Percentiles rank a stretch among this genome's conserved stretches.
These are phyloP conservation scores for Lepidium aucheri DNA, from an alignment of 345 rosid species.

Conservation along the genomic window DNA sequence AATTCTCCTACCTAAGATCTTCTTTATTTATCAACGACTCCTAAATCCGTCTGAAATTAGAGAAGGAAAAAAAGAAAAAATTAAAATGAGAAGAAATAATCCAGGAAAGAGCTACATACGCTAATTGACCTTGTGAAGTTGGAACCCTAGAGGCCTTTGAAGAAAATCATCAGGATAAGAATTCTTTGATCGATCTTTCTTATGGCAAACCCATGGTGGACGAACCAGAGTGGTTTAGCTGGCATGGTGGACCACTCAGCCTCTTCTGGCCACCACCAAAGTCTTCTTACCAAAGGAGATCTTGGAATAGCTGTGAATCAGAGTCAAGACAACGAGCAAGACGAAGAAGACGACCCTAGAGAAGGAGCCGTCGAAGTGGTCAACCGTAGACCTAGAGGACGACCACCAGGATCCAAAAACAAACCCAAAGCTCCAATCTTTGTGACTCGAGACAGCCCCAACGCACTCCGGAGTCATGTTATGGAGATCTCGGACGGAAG, in stretches of 20 bases:
- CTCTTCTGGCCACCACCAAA: constrained; percentile 36
- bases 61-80: not conserved
- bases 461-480: constrained; percentile 75
- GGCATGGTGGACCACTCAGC: constrained; percentile 37
- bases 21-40: constrained; percentile 3
- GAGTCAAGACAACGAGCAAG: constrained; percentile 44
- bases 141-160: constrained; percentile 6
- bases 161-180: not conserved
- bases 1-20: constrained; percentile 32
- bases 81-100: not conserved
- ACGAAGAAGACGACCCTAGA: constrained; percentile 51
- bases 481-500: constrained; percentile 69
- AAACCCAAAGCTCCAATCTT: constrained; percentile 72
- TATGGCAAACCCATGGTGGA: constrained; percentile 85
- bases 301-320: constrained; percentile 36
- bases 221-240: constrained; percentile 46
- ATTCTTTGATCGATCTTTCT: not conserved
- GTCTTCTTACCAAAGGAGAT: constrained; percentile 37
- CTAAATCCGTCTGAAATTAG: not conserved
- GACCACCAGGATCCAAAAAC: constrained; percentile 84
- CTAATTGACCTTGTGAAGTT: constrained; percentile 32
- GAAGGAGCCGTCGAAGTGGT: constrained; percentile 66
- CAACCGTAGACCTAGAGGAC: constrained; percentile 64
- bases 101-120: constrained; percentile 1
- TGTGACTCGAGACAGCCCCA: constrained; percentile 79